These are phyloP conservation scores for Pythium monospermum DNA, from an alignment of 352 stramenopile species.

Conservation along the genomic window DNA sequence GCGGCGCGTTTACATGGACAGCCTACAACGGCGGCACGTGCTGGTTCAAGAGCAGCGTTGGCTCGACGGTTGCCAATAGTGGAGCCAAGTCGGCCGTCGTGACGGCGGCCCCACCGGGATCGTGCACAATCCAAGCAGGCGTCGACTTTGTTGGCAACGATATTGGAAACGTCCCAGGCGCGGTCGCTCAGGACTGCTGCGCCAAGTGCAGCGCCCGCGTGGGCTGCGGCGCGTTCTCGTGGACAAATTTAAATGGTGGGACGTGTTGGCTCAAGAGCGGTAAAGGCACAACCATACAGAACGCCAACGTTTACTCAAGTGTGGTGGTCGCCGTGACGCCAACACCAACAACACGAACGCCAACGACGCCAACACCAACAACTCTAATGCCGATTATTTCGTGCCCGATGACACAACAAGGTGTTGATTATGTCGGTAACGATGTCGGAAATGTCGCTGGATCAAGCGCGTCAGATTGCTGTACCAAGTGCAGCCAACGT, in stretches of 20 bases:
- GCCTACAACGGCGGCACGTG: conserved; percentile 47
- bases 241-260: no score
- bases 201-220: no score
- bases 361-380: no score
- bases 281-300: background rate
- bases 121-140: background rate
- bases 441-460: conserved; percentile 8
- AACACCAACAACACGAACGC: conserved; percentile 1
- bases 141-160: background rate
- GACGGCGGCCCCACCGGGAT: background rate
- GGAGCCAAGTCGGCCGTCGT: background rate
- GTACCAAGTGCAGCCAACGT: conserved; percentile 23
- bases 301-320: background rate
- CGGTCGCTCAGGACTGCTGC: no score
- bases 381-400: no score
- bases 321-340: background rate
- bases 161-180: no score
- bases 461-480: conserved; percentile 15
- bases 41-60: conserved; percentile 34
- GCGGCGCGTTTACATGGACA: conserved; percentile 30
- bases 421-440: conserved; percentile 23
- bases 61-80: background rate
- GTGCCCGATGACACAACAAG: no score
- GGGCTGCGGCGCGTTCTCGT: no score
- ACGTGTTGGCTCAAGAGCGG: no score